phyloP scores from a whole-genome alignment of 495 filamentous ascomycete species.

The Podospora pseudoanserina region DNA sequence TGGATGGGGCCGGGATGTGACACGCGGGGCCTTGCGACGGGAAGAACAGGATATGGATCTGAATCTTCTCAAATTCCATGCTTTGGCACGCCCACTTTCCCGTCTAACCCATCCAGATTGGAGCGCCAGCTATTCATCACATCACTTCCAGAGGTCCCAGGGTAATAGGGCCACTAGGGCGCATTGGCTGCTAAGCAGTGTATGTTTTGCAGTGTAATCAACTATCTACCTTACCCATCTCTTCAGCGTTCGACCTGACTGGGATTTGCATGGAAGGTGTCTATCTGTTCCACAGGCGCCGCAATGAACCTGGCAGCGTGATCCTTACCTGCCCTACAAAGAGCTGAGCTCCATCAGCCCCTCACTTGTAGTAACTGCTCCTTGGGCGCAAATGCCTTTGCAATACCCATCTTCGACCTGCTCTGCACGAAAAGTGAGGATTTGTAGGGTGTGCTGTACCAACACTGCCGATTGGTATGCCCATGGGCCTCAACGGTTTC shows the following conservation, averaged over 20 bases:
- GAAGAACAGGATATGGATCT: slow-evolving; percentile 27
- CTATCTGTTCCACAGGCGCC: background rate
- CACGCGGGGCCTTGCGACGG: slow-evolving; percentile 16
- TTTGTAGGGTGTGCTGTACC: background rate
- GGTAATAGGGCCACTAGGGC: background rate
- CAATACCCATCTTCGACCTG: background rate
- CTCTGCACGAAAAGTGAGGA: background rate
- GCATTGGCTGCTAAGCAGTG: background rate
- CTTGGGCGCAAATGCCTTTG: background rate
- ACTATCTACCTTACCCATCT: background rate
- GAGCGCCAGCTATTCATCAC: background rate
- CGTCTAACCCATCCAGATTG: slow-evolving; percentile 14
- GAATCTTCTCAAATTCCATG: slow-evolving; percentile 31
- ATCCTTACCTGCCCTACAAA: background rate
- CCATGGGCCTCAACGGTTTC: slow-evolving; percentile 3
- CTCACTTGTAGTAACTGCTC: background rate
- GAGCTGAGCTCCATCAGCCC: background rate
- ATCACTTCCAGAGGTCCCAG: background rate
- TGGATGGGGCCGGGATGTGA: slow-evolving; percentile 16
- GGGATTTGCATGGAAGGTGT: background rate
- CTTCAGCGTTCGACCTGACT: background rate
- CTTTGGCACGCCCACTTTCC: slow-evolving; percentile 30
- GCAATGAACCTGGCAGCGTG: background rate
- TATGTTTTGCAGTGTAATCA: background rate
- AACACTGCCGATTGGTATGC: background rate